Base-by-base conservation (phyloP, 257 asterid species). In the Solanum chiquidenum region DNA sequence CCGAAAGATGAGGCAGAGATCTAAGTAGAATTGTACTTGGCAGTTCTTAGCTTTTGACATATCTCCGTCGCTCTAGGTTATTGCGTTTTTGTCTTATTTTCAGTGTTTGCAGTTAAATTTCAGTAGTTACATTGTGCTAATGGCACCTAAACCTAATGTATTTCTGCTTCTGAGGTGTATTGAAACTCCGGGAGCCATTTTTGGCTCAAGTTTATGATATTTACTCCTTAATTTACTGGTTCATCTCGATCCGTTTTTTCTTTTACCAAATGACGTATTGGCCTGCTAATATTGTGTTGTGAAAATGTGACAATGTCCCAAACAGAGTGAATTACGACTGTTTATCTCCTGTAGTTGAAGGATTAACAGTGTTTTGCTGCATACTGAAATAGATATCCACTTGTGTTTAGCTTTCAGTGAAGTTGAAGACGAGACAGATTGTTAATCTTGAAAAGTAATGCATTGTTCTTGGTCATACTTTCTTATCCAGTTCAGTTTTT, bases 1-100 rank as follows among this genome's bases (percentile, higher is more conserved):
- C 86, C 83, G 93, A 92, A 92, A 90, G 94, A 93, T 93, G 94
- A 90, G 93, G 27, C 95, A 91, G 88, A 87, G 95, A 86, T 93
- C 95, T 55, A 93, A 93, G 91, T 93, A 89, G 77, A 79, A 40
- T 13, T 42, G 33, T 23, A 6, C 31, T 25, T 11, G 18, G 62
- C 40, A 38, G 14, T 25, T 12, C 58, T 12, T n/a, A 76, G 83
- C 83, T 76, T 38, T 76, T 76, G 83, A 42, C 35, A 42, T 38
- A 38, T 76, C 34, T 38, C 11, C 55, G 20, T 38, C 16, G 12
- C 58, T 42, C 16, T 76, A 23, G 83, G 58, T 38, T 76, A 76
- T n/a, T 76, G 83, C 3, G 38, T 77, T 8, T 42, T 42, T 40
- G 60, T 77, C 37, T 77, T 25, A 7, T 7, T 21, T 23, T 40